Base-by-base conservation (phyloP, 129 eudicot species). In the Solidago caesia region DNA sequence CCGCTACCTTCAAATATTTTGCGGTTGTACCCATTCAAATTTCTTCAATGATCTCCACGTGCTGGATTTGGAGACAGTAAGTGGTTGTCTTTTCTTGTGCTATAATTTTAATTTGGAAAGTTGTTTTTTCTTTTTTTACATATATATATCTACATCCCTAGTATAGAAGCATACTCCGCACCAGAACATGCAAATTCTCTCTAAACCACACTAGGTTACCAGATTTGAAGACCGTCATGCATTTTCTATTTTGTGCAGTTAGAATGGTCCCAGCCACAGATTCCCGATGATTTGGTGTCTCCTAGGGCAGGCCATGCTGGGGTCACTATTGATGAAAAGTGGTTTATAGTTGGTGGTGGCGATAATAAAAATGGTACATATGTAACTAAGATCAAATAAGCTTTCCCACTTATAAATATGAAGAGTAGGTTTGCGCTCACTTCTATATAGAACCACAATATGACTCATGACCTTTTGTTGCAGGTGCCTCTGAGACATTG, bases 241-340 rank as follows among this genome's bases (percentile, higher is more conserved):
- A 5, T 64, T 33, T 68, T 69, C 29, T 65, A 43, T 21, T 66
- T 27, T 75, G 64, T 75, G 83, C 89, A 93, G 98, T 75, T 86
- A 91, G 98, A 93, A 75, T 93, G 98, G 98, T 90, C 98, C 65
- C 88, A 86, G 75, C 97, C 97, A 7, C 89, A 93, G 74, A 83
- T 85, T 62, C 92, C 89, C 74, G 97, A 97, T 78, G 98, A 90
- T 74, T 58, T 74, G 82, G 96, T 90, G 77, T 82, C 91, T 70
- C 89, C 97, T 68, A 88, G 98, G 82, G 98, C 98, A 47, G 97
- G 98, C 53, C 98, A 93, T 83, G 84, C 96, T 70, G 98, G 97
- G 78, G 80, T 84, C 62, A 72, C 88, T 64, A 68, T 94, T 64
- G 85, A 86, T 73, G 96, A 85, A 46, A 83, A 88, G 60, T 94